phyloP scores from a whole-genome alignment of 2,329 filamentous ascomycete genomes.

The Chrysosporium queenslandicum region DNA sequence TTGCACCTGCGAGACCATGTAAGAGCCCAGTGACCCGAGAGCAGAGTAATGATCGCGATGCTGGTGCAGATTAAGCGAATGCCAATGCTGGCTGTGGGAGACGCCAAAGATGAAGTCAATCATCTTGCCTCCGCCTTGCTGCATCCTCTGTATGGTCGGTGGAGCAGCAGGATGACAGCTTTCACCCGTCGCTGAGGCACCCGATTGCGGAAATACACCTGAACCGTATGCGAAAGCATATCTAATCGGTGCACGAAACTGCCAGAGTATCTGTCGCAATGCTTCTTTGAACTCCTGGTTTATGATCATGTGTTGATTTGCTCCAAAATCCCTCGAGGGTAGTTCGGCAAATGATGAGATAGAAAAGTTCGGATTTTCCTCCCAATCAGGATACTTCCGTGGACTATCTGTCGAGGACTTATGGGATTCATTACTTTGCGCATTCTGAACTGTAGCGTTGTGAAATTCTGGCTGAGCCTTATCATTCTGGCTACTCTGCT shows the following conservation, averaged over 20 bases:
- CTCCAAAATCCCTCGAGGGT: constrained; percentile 71
- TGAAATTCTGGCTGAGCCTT: constrained; percentile 17
- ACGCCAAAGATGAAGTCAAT: constrained; percentile 98
- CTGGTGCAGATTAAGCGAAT: constrained; percentile 66
- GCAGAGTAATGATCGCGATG: constrained; percentile 88
- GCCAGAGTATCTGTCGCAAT: constrained; percentile 74
- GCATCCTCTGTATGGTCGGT: constrained; percentile 68
- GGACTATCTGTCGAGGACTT: background rate
- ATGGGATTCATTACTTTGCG: constrained; percentile 13
- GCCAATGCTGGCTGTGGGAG: constrained; percentile 90
- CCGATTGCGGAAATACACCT: constrained; percentile 79
- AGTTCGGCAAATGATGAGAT: constrained; percentile 67
- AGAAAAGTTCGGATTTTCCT: constrained; percentile 60
- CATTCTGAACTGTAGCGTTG: constrained; percentile 12
- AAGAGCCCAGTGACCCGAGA: constrained; percentile 73
- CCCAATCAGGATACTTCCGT: constrained; percentile 51
- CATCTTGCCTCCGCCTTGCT: constrained; percentile 85
- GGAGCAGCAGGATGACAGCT: constrained; percentile 72
- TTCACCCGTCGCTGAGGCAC: constrained; percentile 34
- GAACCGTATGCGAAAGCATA: constrained; percentile 98
- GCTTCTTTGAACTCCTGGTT: constrained; percentile 93
- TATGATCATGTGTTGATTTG: constrained; percentile 93
- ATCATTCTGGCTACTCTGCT: constrained; percentile 2
- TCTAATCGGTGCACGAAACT: constrained; percentile 84
- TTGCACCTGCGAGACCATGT: constrained; percentile 72